phyloP scores from a whole-genome alignment of 169 alveolate species.

The Eimeria acervulina region DNA sequence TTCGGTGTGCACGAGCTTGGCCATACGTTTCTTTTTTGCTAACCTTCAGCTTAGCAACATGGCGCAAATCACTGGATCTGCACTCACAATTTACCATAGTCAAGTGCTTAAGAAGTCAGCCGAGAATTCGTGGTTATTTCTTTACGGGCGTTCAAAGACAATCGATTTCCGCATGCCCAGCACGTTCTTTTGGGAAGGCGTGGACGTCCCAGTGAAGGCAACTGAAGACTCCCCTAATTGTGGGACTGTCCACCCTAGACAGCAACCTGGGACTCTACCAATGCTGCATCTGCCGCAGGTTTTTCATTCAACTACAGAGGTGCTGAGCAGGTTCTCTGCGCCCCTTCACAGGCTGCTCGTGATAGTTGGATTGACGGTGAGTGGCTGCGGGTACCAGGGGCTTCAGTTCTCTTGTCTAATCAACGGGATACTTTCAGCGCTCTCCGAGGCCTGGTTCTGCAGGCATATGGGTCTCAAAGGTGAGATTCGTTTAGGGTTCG shows the following conservation, averaged over 20 bases:
- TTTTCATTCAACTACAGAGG: constrained; percentile 87
- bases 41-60: constrained; percentile 13
- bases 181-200: constrained; percentile 87
- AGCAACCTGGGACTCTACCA: background rate
- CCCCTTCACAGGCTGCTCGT: constrained; percentile 85
- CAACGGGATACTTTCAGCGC: constrained; percentile 46
- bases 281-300: constrained; percentile 79
- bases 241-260: background rate
- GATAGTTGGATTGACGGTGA: constrained; percentile 89
- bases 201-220: constrained; percentile 86
- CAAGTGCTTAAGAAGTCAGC: constrained; percentile 67
- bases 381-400: background rate
- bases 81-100: constrained; percentile 73
- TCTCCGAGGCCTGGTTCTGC: constrained; percentile 90
- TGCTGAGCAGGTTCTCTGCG: constrained; percentile 87
- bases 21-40: background rate
- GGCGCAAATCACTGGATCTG: constrained; percentile 81
- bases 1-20: background rate
- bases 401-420: background rate
- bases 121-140: background rate
- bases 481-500: background rate
- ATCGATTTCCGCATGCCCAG: constrained; percentile 47
- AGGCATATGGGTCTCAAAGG: constrained; percentile 88
- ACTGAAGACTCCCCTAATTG: constrained; percentile 84
- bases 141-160: background rate